A percentile compares a stretch with the other conserved stretches of the same genome.
Conservation (phyloP, 2,329 filamentous ascomycete species). For the Hansfordia pulvinata region DNA sequence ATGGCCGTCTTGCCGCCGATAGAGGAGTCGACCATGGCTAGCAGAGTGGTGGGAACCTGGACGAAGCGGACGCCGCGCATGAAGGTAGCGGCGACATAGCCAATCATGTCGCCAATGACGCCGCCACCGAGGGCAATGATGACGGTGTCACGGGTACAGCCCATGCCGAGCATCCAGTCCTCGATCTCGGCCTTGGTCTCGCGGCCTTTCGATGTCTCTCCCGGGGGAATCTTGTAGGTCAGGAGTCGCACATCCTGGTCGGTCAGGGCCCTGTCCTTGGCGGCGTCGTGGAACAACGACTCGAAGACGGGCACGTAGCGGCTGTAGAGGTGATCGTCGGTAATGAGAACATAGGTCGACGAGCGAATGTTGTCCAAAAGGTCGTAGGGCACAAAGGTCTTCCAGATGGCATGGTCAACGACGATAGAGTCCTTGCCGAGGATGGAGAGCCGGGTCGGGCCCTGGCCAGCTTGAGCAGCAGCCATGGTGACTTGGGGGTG, state of each 20-base stretch:
- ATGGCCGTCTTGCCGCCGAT: slow-evolving; percentile 98
- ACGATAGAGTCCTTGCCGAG: slow-evolving; percentile 83
- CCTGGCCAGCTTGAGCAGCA: no score
- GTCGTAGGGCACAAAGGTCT: slow-evolving; percentile 67
- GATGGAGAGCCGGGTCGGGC: slow-evolving; percentile 57
- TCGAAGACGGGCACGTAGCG: slow-evolving; percentile 72
- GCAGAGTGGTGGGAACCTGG: slow-evolving; percentile 86
- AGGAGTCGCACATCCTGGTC: slow-evolving; percentile 53
- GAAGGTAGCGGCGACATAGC: slow-evolving; percentile 94
- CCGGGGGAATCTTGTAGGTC: slow-evolving; percentile 75
- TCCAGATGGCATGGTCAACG: slow-evolving; percentile 84
- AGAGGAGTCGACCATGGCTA: slow-evolving; percentile 97
- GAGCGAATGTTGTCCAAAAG: slow-evolving; percentile 64
- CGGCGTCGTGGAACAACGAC: slow-evolving; percentile 43
- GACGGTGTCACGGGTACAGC: slow-evolving; percentile 90
- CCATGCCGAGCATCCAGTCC: slow-evolving; percentile 87
- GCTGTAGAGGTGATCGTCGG: slow-evolving; percentile 80
- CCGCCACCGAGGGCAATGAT: slow-evolving; percentile 90
- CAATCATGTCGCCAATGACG: slow-evolving; percentile 96
- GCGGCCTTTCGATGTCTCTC: slow-evolving; percentile 85
- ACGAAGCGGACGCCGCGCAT: slow-evolving; percentile 96
- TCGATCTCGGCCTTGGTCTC: slow-evolving; percentile 92
- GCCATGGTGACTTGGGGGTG: no score
- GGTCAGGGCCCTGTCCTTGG: slow-evolving; percentile 18
- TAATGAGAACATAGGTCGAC: slow-evolving; percentile 91